Conservation (phyloP, 2,329 filamentous ascomycete genomes). For the Lecanicillium sp. region DNA sequence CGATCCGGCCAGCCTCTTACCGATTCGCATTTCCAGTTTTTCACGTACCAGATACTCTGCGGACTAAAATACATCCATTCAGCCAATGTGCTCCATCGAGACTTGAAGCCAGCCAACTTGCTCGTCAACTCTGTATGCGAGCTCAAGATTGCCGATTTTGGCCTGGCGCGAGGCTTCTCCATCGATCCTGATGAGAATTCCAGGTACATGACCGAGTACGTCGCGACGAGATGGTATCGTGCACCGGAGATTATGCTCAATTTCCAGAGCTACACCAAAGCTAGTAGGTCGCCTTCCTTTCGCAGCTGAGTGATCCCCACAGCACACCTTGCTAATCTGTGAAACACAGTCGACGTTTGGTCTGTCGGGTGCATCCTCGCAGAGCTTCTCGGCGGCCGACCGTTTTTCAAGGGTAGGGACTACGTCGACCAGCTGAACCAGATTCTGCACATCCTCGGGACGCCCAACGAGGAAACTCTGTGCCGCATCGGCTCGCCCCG, state of each 20-base stretch:
- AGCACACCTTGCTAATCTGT: constrained; percentile 7
- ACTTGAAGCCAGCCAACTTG: constrained; percentile 93
- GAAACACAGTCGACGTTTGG: constrained; percentile 81
- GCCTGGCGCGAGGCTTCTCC: constrained; percentile 91
- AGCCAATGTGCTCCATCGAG: constrained; percentile 92
- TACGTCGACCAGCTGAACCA: constrained; percentile 99
- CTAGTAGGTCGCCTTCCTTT: too few species aligned
- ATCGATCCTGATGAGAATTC: constrained; percentile 97
- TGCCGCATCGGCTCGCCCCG: constrained; percentile 89
- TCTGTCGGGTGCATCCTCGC: constrained; percentile 97
- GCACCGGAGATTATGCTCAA: constrained; percentile 99
- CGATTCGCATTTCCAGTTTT: constrained; percentile 98
- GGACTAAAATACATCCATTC: constrained; percentile 99
- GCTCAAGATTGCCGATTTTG: constrained; percentile 98
- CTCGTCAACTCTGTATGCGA: constrained; percentile 98
- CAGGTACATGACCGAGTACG: constrained; percentile 99
- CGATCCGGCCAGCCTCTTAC: constrained; percentile 94
- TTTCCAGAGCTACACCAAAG: constrained; percentile 99
- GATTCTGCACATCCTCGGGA: constrained; percentile 95
- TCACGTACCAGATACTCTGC: constrained; percentile 99
- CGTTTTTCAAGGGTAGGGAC: constrained; percentile 98
- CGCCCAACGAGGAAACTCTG: constrained; percentile 90
- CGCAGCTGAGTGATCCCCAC: too few species aligned
- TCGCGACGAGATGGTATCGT: constrained; percentile 90
- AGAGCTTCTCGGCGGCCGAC: constrained; percentile 88